Conservation (phyloP, 176 grass and related monocot genomes). For the Echinochloa phyllopogon region DNA sequence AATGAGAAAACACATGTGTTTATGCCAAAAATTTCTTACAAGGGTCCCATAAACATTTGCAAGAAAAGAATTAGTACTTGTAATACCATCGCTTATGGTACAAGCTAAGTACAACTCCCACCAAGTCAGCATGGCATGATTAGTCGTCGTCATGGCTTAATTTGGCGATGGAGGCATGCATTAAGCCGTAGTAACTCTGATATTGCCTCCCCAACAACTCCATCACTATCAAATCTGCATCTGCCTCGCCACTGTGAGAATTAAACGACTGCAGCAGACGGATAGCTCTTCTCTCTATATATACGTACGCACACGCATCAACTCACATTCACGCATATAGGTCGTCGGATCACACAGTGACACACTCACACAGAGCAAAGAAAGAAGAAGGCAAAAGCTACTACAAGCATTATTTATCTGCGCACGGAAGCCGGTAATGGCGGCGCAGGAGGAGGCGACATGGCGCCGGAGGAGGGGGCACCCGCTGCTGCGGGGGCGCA, state of each 20-base stretch:
- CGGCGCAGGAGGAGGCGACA: not conserved
- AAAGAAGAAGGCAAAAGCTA: too few species aligned
- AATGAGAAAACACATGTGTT: too few species aligned
- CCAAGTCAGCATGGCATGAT: not conserved
- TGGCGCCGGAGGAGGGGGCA: constrained; percentile 35
- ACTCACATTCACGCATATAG: not conserved
- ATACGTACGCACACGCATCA: not conserved
- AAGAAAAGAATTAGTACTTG: too few species aligned
- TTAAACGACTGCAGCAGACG: not conserved
- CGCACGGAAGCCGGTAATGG: not conserved
- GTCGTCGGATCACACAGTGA: too few species aligned
- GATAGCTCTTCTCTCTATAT: not conserved
- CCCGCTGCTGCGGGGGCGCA: constrained; percentile 52
- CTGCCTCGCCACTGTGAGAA: not conserved
- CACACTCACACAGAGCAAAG: too few species aligned
- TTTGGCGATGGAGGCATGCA: not conserved
- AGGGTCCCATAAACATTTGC: too few species aligned
- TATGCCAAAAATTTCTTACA: too few species aligned
- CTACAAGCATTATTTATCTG: too few species aligned
- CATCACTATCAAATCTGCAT: not conserved
- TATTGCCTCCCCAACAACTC: not conserved
- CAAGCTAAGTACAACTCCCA: not conserved
- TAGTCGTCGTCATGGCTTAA: not conserved
- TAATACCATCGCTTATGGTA: not conserved
- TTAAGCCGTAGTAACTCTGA: not conserved